Base-by-base conservation (phyloP, 2,329 filamentous ascomycete species). In the Fusarium praegraminearum region DNA sequence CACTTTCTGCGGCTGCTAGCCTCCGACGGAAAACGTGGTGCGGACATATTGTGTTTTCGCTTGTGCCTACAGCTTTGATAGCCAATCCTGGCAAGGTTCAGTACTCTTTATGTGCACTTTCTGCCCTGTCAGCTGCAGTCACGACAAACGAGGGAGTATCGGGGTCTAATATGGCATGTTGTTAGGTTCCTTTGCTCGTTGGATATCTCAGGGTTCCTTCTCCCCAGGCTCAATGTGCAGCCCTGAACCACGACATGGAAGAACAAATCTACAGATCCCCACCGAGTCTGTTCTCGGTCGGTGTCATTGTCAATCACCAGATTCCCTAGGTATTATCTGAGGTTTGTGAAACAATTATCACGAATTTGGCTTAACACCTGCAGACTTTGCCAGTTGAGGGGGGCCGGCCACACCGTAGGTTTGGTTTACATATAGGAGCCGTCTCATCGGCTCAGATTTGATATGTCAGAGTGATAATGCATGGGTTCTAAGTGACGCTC, bases 1-100 rank as follows among this genome's bases (percentile, higher is more conserved):
- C 67, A 71, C 68, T 65, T 52, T 36, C 56, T 67, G 55, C 60
- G 52, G 62, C 62, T 65, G 35, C 50, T 53, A 61, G 54, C 60
- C 46, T 49, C 45, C 33, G 55, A 56, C 60, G 35, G 47, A 57
- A 53, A 62, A 67, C 52, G 60, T 61, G 67, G 62, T 57, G 61
- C 55, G 38, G 44, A 13, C 40, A 46, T 20, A 51, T 50, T 53
- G 41, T 61, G 50, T 50, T 43, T 41, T 36, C 46, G 33, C 54
- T 52, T 28, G 47, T 40, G 32, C 36, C 40, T 45, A 38, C 50
- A 58, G 30, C 41, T 59, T 54, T 50, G 38, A 65, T 26, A 59
- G 43, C 54, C 41, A 45, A 46, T 43, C 36, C 32, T 28, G 41
- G 35, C 36, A 59, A 51, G 53, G 57, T 38, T 38, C 49, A 57